phyloP scores from a whole-genome alignment of 2,329 filamentous ascomycete genomes.

The Penicillium sp. region DNA sequence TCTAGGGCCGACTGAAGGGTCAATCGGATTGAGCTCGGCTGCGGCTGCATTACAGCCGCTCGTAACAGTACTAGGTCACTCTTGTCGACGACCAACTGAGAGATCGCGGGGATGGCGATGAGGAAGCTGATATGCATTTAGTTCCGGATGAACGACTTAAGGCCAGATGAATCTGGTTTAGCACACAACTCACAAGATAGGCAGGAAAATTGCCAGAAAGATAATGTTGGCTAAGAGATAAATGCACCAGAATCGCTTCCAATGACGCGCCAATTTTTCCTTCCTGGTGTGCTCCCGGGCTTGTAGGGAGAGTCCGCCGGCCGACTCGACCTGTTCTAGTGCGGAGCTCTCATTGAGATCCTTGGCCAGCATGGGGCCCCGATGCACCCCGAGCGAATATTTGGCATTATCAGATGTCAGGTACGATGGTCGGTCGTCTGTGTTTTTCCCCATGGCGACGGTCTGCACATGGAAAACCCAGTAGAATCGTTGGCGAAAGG shows the following conservation, averaged over 20 bases:
- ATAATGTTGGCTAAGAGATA: constrained; percentile 41
- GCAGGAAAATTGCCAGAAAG: constrained; percentile 44
- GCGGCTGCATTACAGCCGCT: constrained; percentile 40
- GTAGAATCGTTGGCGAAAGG: too few relatives aligned
- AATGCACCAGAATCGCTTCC: constrained; percentile 44
- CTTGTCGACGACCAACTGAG: constrained; percentile 44
- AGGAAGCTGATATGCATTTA: constrained; percentile 44
- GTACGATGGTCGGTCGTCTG: constrained; percentile 31
- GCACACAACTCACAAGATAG: constrained; percentile 40
- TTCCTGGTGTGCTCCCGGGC: constrained; percentile 28
- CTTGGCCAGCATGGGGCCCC: constrained; percentile 31
- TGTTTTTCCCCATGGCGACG: constrained; percentile 27
- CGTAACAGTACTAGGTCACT: constrained; percentile 42
- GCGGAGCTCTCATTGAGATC: constrained; percentile 21
- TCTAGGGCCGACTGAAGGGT: constrained; percentile 41
- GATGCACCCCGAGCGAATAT: constrained; percentile 35
- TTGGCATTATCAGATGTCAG: constrained; percentile 33
- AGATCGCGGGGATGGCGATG: constrained; percentile 45
- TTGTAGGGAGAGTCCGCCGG: constrained; percentile 32
- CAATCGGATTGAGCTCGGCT: constrained; percentile 36
- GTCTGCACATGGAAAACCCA: too few relatives aligned
- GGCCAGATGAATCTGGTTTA: too few relatives aligned
- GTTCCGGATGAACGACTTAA: too few relatives aligned
- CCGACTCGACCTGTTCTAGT: constrained; percentile 33
- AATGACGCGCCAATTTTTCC: constrained; percentile 39